A percentile compares a stretch with the other conserved stretches of the same genome.
phyloP scores from a whole-genome alignment of 257 asterid species.

The Lantana camara region DNA sequence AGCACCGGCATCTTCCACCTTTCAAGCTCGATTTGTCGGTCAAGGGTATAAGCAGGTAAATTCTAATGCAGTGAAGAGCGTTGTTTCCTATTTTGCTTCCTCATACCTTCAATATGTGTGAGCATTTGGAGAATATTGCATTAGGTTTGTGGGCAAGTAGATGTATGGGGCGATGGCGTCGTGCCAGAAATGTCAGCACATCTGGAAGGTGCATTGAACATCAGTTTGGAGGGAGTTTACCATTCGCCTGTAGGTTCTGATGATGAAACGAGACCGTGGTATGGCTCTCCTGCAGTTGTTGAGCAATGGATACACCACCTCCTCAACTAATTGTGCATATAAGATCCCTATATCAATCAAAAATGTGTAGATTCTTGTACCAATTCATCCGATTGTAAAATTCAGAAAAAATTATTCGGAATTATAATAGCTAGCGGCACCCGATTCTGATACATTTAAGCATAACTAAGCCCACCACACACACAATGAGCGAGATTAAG shows the following conservation, averaged over 20 bases:
- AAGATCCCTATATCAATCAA: neutral
- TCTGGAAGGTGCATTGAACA: slow-evolving; percentile 81
- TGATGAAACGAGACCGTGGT: slow-evolving; percentile 81
- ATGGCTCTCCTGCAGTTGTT: slow-evolving; percentile 81
- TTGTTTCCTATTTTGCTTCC: neutral
- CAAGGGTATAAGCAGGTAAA: slow-evolving; percentile 96
- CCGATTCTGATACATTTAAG: too few species aligned
- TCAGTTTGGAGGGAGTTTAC: slow-evolving; percentile 75
- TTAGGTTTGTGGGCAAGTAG: slow-evolving; percentile 92
- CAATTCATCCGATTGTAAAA: neutral
- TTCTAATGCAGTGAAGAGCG: neutral
- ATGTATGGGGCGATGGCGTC: slow-evolving; percentile 93
- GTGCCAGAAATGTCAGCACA: slow-evolving; percentile 95
- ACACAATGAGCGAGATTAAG: neutral
- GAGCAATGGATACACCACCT: slow-evolving; percentile 87
- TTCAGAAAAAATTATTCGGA: too few species aligned
- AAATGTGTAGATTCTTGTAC: neutral
- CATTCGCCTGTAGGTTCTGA: slow-evolving; percentile 91
- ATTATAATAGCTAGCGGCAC: too few species aligned
- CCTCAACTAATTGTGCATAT: slow-evolving; percentile 39
- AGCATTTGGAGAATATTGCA: slow-evolving; percentile 11
- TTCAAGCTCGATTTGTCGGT: slow-evolving; percentile 77
- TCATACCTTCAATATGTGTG: neutral
- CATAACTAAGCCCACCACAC: too few species aligned
- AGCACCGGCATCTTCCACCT: slow-evolving; percentile 41